Base-by-base conservation (phyloP, 441 rosid species). In the Theobroma grandiflorum region DNA sequence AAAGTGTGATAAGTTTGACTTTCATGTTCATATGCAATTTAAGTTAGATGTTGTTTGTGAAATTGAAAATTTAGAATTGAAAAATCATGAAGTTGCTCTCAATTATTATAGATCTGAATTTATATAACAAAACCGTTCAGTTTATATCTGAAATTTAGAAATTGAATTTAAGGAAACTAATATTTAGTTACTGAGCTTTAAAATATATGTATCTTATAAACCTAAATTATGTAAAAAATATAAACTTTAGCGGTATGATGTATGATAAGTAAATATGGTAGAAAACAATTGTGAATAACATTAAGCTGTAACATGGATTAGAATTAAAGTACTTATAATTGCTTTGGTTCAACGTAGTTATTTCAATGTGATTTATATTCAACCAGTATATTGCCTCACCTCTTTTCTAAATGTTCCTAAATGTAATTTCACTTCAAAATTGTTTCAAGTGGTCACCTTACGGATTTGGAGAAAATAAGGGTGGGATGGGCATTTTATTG, bases 71-170 rank as follows among this genome's bases (percentile, higher is more conserved):
- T 14, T 14, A 33, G n/a, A 38, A 74, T 57, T 74, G 50, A 57
- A 72, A 40, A 57, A 74, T 40, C 52, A 38, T 55, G 37, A 53
- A 73, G 49, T 31, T 62, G 12, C 8, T 11, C 43, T 73, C 55
- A 73, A 73, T 16, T 38, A 55, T 37, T 53, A 20, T 74, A n/a
- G 22, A 52, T 12, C 43, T 57, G 40, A 33, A 57, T 74, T 74
- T 57, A 22, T 20, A 40, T 40, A 33, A 74, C 52, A 38, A 58
- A 74, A 16, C 66, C 40, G 52, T 38, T 74, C 38, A 14, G 52
- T 73, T 57, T 57, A 73, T 73, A 15, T 49, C 6, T 37, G 58
- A 71, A 35, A 31, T 50, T 57, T 73, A 57, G 65, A 72, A 55
- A 57, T 37, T 40, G 77, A 57, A 57, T n/a, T 22, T 72, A 22